Conservation (phyloP, 2,329 filamentous ascomycete genomes). For the Mollisiaceae sp. region DNA sequence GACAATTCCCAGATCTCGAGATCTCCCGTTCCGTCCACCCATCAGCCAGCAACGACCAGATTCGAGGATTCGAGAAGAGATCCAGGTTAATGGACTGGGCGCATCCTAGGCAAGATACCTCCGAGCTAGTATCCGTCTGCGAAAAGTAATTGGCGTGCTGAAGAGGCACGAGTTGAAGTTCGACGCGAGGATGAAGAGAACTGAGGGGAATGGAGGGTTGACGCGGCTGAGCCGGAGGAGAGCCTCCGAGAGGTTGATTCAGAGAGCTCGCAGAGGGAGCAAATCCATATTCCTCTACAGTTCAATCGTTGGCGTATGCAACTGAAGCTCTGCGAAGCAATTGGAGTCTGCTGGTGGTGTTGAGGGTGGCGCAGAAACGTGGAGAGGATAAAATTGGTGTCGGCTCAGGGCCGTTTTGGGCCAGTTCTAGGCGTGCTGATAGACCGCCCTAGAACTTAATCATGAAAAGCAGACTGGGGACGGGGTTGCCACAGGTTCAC, state of each 20-base stretch:
- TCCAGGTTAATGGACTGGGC: background rate
- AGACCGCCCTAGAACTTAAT: background rate
- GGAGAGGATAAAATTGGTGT: background rate
- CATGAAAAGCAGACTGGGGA: too few relatives aligned
- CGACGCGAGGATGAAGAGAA: background rate
- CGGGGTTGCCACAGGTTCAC: background rate
- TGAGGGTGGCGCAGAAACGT: background rate
- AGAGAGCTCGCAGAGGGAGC: background rate
- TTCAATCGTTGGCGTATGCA: background rate
- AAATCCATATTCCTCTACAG: background rate
- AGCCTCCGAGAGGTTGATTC: background rate
- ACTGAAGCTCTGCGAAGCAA: background rate
- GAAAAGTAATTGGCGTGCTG: background rate
- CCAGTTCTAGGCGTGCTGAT: background rate
- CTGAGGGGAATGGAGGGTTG: background rate
- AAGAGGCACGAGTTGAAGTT: background rate
- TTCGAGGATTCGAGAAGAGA: background rate
- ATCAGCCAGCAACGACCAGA: background rate
- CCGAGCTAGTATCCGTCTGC: background rate
- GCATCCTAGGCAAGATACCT: background rate
- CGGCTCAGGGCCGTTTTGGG: background rate
- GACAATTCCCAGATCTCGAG: background rate
- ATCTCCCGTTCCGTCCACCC: background rate
- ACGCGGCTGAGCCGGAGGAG: constrained; percentile 1
- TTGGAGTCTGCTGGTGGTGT: constrained; percentile 9